Conservation (phyloP, 2,329 filamentous ascomycete species). For the Leptographium galeiforme region DNA sequence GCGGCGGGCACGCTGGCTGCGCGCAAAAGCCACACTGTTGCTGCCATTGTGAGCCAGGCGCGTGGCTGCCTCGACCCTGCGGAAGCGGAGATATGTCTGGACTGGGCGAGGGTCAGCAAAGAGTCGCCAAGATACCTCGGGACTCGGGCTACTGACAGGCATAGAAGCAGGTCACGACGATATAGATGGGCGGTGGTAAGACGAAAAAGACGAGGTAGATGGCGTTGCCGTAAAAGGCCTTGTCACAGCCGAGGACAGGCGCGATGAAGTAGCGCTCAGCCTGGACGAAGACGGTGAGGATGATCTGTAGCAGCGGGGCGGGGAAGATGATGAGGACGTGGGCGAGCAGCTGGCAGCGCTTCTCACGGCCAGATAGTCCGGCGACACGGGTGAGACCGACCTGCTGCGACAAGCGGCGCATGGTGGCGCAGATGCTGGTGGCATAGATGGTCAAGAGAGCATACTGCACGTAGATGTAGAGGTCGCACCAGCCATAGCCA, state of each 20-base stretch:
- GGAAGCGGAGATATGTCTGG: slow-evolving; percentile 34
- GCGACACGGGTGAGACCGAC: slow-evolving; percentile 30
- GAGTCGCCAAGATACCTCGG: not conserved
- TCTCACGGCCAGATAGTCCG: slow-evolving; percentile 26
- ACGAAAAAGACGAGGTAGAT: slow-evolving; percentile 34
- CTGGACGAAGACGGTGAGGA: slow-evolving; percentile 33
- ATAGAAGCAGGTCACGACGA: slow-evolving; percentile 29
- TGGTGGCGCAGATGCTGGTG: slow-evolving; percentile 39
- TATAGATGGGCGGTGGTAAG: slow-evolving; percentile 29
- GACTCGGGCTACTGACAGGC: slow-evolving; percentile 16
- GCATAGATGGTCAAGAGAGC: slow-evolving; percentile 30
- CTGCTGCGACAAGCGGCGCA: slow-evolving; percentile 38
- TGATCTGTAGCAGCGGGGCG: slow-evolving; percentile 33
- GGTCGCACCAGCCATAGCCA: slow-evolving; percentile 40
- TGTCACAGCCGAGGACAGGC: slow-evolving; percentile 36
- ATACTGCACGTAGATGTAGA: slow-evolving; percentile 26
- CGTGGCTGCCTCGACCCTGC: slow-evolving; percentile 28
- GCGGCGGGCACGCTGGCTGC: slow-evolving; percentile 33
- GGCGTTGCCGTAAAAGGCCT: slow-evolving; percentile 30
- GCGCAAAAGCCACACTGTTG: slow-evolving; percentile 25
- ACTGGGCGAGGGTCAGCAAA: slow-evolving; percentile 17
- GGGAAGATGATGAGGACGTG: slow-evolving; percentile 44
- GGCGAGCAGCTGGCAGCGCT: slow-evolving; percentile 25
- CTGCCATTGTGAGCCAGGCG: slow-evolving; percentile 21
- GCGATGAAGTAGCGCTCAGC: slow-evolving; percentile 34